phyloP scores from a whole-genome alignment of 768 basidiomycete genomes.

The Postia placenta region DNA sequence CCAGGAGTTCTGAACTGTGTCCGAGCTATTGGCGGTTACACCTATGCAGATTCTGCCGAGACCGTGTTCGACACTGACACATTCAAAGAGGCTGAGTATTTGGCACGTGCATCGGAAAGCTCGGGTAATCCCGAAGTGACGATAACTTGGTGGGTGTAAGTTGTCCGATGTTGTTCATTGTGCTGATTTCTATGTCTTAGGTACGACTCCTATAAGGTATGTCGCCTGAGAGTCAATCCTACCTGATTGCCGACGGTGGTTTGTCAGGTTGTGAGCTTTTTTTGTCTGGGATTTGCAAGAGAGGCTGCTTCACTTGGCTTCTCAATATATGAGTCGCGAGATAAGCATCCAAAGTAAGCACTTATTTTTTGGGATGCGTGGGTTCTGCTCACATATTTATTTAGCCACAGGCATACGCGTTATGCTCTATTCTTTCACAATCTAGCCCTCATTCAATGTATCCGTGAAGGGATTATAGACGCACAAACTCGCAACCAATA shows the following conservation, averaged over 20 bases:
- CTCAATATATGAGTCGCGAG: slow-evolving; percentile 49
- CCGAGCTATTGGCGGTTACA: slow-evolving; percentile 59
- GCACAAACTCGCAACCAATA: slow-evolving; percentile 34
- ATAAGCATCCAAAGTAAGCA: slow-evolving; percentile 60
- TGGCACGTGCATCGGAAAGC: slow-evolving; percentile 34
- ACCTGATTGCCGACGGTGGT: background rate
- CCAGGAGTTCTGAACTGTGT: slow-evolving; percentile 53
- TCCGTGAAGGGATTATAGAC: slow-evolving; percentile 39
- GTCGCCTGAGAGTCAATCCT: background rate
- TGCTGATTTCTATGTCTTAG: slow-evolving; percentile 26
- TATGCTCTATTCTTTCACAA: slow-evolving; percentile 68
- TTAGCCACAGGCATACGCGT: slow-evolving; percentile 62
- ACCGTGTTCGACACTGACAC: slow-evolving; percentile 56
- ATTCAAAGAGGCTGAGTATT: slow-evolving; percentile 52
- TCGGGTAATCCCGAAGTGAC: slow-evolving; percentile 47
- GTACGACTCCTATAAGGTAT: slow-evolving; percentile 64
- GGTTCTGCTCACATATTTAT: background rate
- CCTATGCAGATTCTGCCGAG: slow-evolving; percentile 38
- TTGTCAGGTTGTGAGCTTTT: slow-evolving; percentile 53
- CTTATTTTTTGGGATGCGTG: background rate
- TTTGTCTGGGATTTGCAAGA: slow-evolving; percentile 50
- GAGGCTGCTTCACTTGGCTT: slow-evolving; percentile 64
- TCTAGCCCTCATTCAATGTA: slow-evolving; percentile 55
- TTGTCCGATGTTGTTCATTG: background rate
- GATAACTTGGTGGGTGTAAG: slow-evolving; percentile 47